Evolutionary conservation across 192 early-diverging fungal genomes (phyloP).

Genomic region (Umbelopsis ramanniana): DNA sequence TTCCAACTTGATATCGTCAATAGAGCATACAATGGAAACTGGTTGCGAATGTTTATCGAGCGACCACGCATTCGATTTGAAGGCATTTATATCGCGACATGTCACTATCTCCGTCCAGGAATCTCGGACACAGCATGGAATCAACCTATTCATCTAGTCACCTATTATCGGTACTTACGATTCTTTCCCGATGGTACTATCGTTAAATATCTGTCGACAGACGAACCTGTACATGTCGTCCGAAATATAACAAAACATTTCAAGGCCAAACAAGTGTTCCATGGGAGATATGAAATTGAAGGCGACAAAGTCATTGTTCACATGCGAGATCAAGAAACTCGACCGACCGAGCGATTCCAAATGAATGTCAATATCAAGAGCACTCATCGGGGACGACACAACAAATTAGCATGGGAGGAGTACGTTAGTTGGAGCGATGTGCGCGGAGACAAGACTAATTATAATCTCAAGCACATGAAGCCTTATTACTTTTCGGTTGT

Average conservation of each 20-base stretch:
- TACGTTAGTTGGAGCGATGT: constrained; percentile 27
- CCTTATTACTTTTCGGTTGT: constrained; percentile 41
- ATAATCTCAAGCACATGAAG: constrained; percentile 35
- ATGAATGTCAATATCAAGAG: constrained; percentile 35
- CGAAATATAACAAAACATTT: constrained; percentile 24
- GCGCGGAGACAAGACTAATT: constrained; percentile 1
- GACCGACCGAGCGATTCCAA: constrained; percentile 30
- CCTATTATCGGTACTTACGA: constrained; percentile 48
- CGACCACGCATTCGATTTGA: constrained; percentile 45
- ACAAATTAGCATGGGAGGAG: constrained; percentile 39
- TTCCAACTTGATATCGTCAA: constrained; percentile 27
- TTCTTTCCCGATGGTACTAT: constrained; percentile 49
- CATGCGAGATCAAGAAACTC: constrained; percentile 25
- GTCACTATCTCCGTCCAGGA: constrained; percentile 44
- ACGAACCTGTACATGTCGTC: constrained; percentile 35
- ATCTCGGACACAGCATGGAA: constrained; percentile 40
- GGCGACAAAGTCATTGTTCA: constrained; percentile 27
- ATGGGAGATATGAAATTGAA: constrained; percentile 30
- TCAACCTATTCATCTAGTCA: constrained; percentile 48
- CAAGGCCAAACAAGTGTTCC: constrained; percentile 29
- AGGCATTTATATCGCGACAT: constrained; percentile 50
- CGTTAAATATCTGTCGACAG: constrained; percentile 35
- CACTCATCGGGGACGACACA: constrained; percentile 42
- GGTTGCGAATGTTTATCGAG: constrained; percentile 50
- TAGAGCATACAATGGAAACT: constrained; percentile 33